Evolutionary conservation across 2,329 filamentous ascomycete genomes (phyloP).

Genomic region (Fusarium transvaalense): DNA sequence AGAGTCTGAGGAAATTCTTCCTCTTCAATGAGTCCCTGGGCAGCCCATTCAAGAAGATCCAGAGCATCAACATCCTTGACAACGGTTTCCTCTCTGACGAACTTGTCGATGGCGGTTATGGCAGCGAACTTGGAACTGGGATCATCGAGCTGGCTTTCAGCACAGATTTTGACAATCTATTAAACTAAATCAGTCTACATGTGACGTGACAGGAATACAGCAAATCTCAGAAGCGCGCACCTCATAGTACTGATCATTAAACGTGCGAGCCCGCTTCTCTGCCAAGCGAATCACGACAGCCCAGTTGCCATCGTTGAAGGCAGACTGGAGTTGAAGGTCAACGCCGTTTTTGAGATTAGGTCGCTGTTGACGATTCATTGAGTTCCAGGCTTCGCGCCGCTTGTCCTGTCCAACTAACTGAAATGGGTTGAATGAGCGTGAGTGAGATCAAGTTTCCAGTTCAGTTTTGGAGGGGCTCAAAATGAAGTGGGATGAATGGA

Average conservation of each 20-base stretch:
- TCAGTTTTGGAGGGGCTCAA: conserved; percentile 42
- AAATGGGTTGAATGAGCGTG: conserved; percentile 27
- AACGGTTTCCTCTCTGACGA: conserved; percentile 60
- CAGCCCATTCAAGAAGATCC: conserved; percentile 68
- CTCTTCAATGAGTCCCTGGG: conserved; percentile 54
- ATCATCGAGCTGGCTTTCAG: conserved; percentile 66
- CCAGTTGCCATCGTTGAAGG: conserved; percentile 69
- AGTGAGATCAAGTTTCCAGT: conserved; percentile 32
- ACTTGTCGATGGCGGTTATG: conserved; percentile 59
- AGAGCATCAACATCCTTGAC: conserved; percentile 64
- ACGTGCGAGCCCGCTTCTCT: conserved; percentile 62
- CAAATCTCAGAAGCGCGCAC: conserved; percentile 49
- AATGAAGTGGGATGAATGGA: conserved; percentile 39
- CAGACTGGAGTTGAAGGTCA: conserved; percentile 67
- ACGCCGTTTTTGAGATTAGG: conserved; percentile 62
- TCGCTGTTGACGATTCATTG: conserved; percentile 53
- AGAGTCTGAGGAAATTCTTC: conserved; percentile 62
- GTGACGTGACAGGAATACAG: not conserved
- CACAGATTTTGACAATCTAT: conserved; percentile 62
- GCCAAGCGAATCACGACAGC: conserved; percentile 63
- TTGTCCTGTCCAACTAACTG: conserved; percentile 20
- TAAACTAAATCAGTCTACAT: conserved; percentile 13
- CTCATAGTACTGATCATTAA: conserved; percentile 69
- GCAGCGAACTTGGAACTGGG: conserved; percentile 60
- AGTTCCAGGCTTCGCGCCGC: conserved; percentile 22